Evolutionary conservation across 2,329 filamentous ascomycete genomes (phyloP).

Genomic region (Talaromyces amestolkiae): DNA sequence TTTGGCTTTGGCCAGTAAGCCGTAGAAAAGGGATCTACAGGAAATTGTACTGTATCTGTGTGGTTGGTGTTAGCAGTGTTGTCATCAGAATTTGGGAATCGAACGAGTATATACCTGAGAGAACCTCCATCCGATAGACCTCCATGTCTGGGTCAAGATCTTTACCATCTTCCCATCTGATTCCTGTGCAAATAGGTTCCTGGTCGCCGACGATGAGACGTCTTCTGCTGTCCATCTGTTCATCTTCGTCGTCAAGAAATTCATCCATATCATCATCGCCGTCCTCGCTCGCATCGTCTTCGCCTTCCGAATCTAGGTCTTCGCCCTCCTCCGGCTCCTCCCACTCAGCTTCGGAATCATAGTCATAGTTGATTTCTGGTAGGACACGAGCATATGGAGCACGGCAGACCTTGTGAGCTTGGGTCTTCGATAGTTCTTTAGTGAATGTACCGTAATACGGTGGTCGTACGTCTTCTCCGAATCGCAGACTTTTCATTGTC

Average conservation of each 20-base stretch:
- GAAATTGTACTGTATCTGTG: constrained; percentile 47
- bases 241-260: constrained; percentile 83
- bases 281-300: constrained; percentile 60
- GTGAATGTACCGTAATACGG: constrained; percentile 64
- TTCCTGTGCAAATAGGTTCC: constrained; percentile 72
- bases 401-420: constrained; percentile 49
- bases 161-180: constrained; percentile 72
- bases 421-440: constrained; percentile 41
- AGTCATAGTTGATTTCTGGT: constrained; percentile 61
- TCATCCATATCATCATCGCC: constrained; percentile 85
- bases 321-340: constrained; percentile 71
- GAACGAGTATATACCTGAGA: constrained; percentile 56
- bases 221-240: constrained; percentile 53
- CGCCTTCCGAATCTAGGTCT: constrained; percentile 63
- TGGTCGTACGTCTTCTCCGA: constrained; percentile 61
- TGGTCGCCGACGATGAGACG: constrained; percentile 64
- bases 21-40: constrained; percentile 82
- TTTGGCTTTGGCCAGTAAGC: constrained; percentile 66
- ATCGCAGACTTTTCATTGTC: constrained; percentile 58
- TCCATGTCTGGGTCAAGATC: constrained; percentile 50
- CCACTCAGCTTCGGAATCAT: constrained; percentile 66
- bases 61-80: background rate
- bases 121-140: constrained; percentile 70
- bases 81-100: background rate
- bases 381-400: constrained; percentile 54